A percentile compares a stretch with the other conserved stretches of the same genome.
phyloP scores from a whole-genome alignment of 805 yeast species.

The Candida sphagnicola region DNA sequence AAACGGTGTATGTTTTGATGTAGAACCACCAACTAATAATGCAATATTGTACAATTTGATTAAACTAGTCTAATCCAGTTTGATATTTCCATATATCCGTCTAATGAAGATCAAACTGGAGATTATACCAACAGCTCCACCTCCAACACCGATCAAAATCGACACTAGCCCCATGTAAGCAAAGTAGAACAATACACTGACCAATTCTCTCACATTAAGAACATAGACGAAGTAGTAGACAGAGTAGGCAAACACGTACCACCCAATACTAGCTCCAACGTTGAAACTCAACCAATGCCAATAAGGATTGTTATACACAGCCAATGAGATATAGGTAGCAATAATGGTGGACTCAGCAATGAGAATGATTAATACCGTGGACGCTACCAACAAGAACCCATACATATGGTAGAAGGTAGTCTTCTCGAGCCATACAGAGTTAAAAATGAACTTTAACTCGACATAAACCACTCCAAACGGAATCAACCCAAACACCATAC shows the following conservation, averaged over 20 bases:
- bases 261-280: conserved; percentile 65
- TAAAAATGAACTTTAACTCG: conserved; percentile 67
- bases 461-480: conserved; percentile 83
- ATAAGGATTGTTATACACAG: conserved; percentile 47
- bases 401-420: conserved; percentile 76
- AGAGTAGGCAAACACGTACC: conserved; percentile 66
- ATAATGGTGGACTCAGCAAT: conserved; percentile 71
- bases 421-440: conserved; percentile 77
- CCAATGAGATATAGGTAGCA: conserved; percentile 59
- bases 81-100: conserved; percentile 55
- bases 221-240: conserved; percentile 58
- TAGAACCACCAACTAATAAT: no score
- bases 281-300: conserved; percentile 87
- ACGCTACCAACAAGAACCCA: conserved; percentile 67
- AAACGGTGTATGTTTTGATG: no score
- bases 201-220: conserved; percentile 61
- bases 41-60: not conserved
- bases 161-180: conserved; percentile 68
- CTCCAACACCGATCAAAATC: conserved; percentile 58
- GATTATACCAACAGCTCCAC: conserved; percentile 72
- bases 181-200: conserved; percentile 64
- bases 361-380: conserved; percentile 54
- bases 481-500: conserved; percentile 58
- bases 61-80: conserved; percentile 42
- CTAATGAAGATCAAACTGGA: conserved; percentile 65